Conservation (phyloP, 805 yeast genomes). For the Saccharomycopsis vini region DNA sequence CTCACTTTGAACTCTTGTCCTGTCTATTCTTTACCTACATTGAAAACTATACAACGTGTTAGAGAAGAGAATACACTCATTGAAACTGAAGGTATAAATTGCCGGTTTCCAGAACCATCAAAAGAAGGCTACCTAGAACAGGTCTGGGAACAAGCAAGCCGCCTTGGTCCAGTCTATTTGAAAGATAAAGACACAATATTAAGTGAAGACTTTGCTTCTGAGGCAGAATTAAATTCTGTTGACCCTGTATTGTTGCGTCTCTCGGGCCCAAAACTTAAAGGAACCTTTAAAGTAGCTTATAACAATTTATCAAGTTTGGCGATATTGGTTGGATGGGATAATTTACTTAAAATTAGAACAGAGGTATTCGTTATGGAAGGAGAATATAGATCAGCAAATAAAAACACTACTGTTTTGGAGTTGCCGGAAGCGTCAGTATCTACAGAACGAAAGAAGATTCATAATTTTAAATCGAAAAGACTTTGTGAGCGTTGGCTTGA, state of each 20-base stretch:
- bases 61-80: constrained; percentile 15
- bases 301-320: constrained; percentile 62
- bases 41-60: constrained; percentile 31
- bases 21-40: constrained; percentile 34
- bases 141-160: constrained; percentile 15
- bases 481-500: constrained; percentile 77
- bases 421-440: neutral
- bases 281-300: constrained; percentile 54
- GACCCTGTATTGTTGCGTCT: constrained; percentile 42
- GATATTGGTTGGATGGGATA: constrained; percentile 75
- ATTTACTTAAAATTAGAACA: constrained; percentile 54
- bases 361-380: constrained; percentile 74
- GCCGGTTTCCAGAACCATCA: constrained; percentile 18
- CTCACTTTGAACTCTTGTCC: constrained; percentile 69
- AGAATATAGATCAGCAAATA: constrained; percentile 34
- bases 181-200: constrained; percentile 15
- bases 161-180: constrained; percentile 18
- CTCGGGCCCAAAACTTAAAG: constrained; percentile 41
- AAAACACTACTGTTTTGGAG: neutral
- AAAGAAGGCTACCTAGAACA: constrained; percentile 16
- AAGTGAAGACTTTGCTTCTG: constrained; percentile 18
- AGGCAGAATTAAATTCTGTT: constrained; percentile 31
- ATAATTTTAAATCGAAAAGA: constrained; percentile 35
- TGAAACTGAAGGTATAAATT: constrained; percentile 8
- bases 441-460: constrained; percentile 16